Evolutionary conservation across 306 rosid species (phyloP).

Genomic region (Citrullus amarus): DNA sequence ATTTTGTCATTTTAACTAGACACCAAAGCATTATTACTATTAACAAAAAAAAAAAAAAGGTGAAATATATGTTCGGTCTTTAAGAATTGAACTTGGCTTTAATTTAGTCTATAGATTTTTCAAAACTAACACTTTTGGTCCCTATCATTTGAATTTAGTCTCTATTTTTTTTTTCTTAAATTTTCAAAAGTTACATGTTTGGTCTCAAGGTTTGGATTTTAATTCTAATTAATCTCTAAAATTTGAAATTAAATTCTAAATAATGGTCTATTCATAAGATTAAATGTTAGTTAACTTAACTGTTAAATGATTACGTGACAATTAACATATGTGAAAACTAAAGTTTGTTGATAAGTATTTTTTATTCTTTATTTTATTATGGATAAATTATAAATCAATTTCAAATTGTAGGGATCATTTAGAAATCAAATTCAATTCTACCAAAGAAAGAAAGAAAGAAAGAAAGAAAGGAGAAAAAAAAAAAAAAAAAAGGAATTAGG

Average conservation of each 20-base stretch:
- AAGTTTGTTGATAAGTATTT: neutral
- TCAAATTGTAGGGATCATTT: no score
- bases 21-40: neutral
- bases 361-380: neutral
- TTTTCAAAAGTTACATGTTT: neutral
- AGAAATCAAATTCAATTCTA: no score
- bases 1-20: neutral
- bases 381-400: neutral
- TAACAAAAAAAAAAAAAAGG: no score
- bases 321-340: no score
- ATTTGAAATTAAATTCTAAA: neutral
- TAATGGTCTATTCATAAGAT: neutral
- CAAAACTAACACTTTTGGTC: no score
- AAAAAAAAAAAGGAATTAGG: no score
- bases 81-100: no score
- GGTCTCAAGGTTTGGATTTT: neutral
- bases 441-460: no score
- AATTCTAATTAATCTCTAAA: neutral
- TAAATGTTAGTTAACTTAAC: neutral
- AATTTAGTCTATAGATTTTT: no score
- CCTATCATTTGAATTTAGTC: neutral
- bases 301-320: no score
- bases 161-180: neutral
- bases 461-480: no score
- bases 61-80: no score